Evolutionary conservation across 768 basidiomycete genomes (phyloP), one percentile per base, ranked within the genome.

Genomic region (Gyrodon lividus): DNA sequence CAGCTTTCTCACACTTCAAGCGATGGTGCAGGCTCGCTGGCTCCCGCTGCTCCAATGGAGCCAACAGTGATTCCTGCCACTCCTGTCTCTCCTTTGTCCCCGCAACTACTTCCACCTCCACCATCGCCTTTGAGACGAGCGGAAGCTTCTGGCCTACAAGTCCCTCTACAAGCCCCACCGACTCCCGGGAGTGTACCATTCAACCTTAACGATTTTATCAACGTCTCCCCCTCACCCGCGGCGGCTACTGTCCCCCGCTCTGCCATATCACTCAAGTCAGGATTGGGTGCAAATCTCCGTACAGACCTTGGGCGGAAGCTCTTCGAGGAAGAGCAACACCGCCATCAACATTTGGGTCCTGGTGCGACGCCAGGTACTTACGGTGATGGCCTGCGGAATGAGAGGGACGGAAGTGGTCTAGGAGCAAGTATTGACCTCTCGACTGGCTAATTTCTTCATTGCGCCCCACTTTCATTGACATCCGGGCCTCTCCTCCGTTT

Each of bases 141-240:
- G 14, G 69, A 64, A 20, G 6, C 46, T 13, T 42, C 48, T 3
- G 50, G 49, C 28, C 41, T 63, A 28, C 56, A 54, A 16, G 39
- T 54, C 7, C 59, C 72, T 38, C 67, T 71, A 5, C 64, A 69
- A 30, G 67, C 64, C 9, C 63, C 74, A 38, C 72, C 73, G 6
- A 72, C 72, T 3, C 72, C 72, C 23, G 69, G 55, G 33, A 59
- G 57, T 34, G 68, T 56, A 58, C 68, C 59, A 68, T 87, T 89
- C 69, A 84, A 87, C 64, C 73, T 87, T 52, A 78, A 78, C 56
- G 87, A 89, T 51, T 89, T 82, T 63, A 81, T 88, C 62, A 82
- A 89, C 58, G 83, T 83, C 33, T 87, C 86, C 22, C 85, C 85
- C 13, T 83, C 84, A 3, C 82, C 84, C 5, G 72, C 76, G 12